Base-by-base conservation (phyloP, 148 eudicot species). In the Rhododendron henanense region DNA sequence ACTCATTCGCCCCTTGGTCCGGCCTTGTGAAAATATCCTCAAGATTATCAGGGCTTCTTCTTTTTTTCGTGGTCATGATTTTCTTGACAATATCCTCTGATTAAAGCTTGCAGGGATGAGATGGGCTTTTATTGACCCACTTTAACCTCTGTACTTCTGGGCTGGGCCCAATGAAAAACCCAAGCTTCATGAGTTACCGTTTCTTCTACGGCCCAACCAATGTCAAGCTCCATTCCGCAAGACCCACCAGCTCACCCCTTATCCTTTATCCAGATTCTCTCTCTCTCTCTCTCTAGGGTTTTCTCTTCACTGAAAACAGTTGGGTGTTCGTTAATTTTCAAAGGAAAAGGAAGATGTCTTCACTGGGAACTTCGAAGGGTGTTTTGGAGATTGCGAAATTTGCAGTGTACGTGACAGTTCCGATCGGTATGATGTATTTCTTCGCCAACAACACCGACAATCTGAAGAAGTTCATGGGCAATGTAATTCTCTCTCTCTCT, bases 311-410 rank as follows among this genome's bases (percentile, higher is more conserved):
- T 69, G 65, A 69, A 41, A 51, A 18, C 53, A 53, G 18, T 81
- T 28, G 53, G 51, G 23, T 31, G 8, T 11, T 39, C 21, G 28
- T 63, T 41, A 11, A 61, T 61, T 39, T 82, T 61, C 35, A 2
- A 10, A 41, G 6, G 3, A 16, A 45, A 48, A 55, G 37, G 51
- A 81, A 84, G 31, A 96, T 96, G 99, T 94, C 99, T 28, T 91
- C 95, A 81, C 31, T 96, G 2, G 98, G 98, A 37, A 91, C 94
- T 25, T 93, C 94, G 10, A 96, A 96, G 84, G 98, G 98, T 3
- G 75, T 95, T 0, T 82, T 96, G 87, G 99, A 96, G 91, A 93
- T 95, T 5, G 99, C 89, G 0, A 95, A 96, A 59, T 96, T 96
- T 59, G 98, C 94, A 1, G 88, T 93, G 9, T 96, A 96, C 87